Conservation (phyloP, 768 basidiomycete genomes). For the Chalciporus chontae region DNA sequence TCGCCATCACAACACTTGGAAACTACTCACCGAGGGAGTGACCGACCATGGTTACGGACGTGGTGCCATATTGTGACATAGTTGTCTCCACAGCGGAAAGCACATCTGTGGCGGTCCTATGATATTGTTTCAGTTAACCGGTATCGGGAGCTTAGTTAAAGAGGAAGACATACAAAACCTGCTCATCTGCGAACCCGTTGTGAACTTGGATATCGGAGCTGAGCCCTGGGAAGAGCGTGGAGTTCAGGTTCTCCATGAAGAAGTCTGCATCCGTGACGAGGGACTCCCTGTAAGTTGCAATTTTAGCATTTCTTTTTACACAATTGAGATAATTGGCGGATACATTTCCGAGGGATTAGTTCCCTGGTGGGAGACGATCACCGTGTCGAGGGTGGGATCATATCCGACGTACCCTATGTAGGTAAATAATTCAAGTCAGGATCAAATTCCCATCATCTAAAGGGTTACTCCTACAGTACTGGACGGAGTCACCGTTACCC, state of each 20-base stretch:
- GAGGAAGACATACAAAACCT: constrained; percentile 38
- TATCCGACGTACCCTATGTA: constrained; percentile 52
- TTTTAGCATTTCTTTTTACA: too few relatives aligned
- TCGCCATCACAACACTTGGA: neutral
- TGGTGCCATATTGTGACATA: constrained; percentile 34
- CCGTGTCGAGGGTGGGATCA: constrained; percentile 35
- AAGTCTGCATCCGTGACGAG: constrained; percentile 43
- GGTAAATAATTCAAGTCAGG: neutral
- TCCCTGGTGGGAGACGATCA: constrained; percentile 39
- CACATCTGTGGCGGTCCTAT: constrained; percentile 38
- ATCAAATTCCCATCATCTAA: neutral
- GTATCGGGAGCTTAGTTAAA: neutral
- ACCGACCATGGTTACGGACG: constrained; percentile 42
- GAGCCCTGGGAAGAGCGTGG: constrained; percentile 50
- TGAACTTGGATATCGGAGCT: constrained; percentile 41
- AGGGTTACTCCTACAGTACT: constrained; percentile 36
- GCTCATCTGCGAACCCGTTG: constrained; percentile 43
- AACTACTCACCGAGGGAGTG: constrained; percentile 37
- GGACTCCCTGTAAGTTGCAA: constrained; percentile 25
- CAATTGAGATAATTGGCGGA: neutral
- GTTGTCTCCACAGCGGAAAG: constrained; percentile 43
- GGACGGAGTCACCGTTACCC: constrained; percentile 40
- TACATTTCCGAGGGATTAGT: constrained; percentile 32
- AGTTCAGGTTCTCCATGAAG: constrained; percentile 30
- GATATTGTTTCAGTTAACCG: neutral